Base-by-base conservation (phyloP, 208 protist species). In the Porcisia hertigi region DNA sequence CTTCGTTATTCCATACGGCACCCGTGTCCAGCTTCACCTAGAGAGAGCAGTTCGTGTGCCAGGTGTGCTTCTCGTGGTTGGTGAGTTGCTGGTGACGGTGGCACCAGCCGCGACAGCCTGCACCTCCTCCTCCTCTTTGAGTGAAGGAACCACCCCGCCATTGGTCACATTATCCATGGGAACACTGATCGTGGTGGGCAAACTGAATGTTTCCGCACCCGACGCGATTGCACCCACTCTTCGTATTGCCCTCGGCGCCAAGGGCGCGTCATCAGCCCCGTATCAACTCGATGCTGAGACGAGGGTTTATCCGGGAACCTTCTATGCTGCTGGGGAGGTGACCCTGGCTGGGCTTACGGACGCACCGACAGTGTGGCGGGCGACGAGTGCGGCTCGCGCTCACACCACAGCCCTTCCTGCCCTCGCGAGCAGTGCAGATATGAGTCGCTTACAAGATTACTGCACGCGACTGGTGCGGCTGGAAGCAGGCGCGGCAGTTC, bases 181-280 rank as follows among this genome's bases (percentile, higher is more conserved):
- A 20, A 73, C 84, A 5, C 63, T 88, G n/a, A 75, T 82, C 1
- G 84, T 88, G 1, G 63, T 88, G 5, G 85, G 85, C 39, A 74
- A 64, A 41, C 77, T 88, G 0, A 77, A 58, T 16, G 67, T 88
- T 16, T 45, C 43, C 1, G 75, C 80, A 2, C 3, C 3, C 8
- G 25, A 60, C 4, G 55, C 18, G 14, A 45, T 0, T 25, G 76
- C 66, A 18, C 76, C 71, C 9, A 69, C 34, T 25, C 36, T 88
- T 7, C 76, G 77, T 30, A 66, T 88, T 41, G 65, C 62, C 0
- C 75, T 88, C 5, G 79, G 79, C 52, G 70, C 49, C 36, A 45
- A 52, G 7, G 60, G 65, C 36, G 60, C 30, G 12, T 25, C 30
- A 0, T 52, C 34, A 9, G 18, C 16, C 0, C 43, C 70, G 5